These are phyloP conservation scores for Aspergillus mulundensis DNA, from an alignment of 495 filamentous ascomycete genomes.

Conservation along the genomic window DNA sequence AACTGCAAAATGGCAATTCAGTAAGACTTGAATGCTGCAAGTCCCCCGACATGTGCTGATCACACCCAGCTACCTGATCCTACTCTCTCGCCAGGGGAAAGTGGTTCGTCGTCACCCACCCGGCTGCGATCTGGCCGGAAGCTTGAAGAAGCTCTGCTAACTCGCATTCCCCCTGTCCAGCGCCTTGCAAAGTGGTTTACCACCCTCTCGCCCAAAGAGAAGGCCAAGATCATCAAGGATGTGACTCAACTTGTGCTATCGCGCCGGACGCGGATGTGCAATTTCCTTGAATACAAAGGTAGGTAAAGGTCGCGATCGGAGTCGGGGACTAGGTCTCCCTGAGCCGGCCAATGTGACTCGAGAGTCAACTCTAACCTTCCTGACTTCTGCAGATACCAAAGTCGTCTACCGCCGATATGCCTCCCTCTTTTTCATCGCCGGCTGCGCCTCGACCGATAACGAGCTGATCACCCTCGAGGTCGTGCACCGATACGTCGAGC, in stretches of 20 bases:
- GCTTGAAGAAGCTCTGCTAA: slow-evolving; percentile 22
- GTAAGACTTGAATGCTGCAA: slow-evolving; percentile 33
- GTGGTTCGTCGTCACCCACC: slow-evolving; percentile 65
- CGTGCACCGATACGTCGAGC: slow-evolving; percentile 97
- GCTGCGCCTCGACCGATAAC: slow-evolving; percentile 91
- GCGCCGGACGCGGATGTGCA: slow-evolving; percentile 96
- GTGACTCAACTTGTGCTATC: slow-evolving; percentile 97
- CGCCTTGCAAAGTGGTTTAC: slow-evolving; percentile 99
- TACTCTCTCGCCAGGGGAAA: slow-evolving; percentile 97
- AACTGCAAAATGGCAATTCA: slow-evolving; percentile 55
- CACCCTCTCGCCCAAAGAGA: slow-evolving; percentile 95
- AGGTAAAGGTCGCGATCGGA: slow-evolving; percentile 1
- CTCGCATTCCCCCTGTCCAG: slow-evolving; percentile 49
- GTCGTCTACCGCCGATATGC: slow-evolving; percentile 98
- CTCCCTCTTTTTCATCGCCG: slow-evolving; percentile 98
- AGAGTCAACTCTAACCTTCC: slow-evolving; percentile 3
- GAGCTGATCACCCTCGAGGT: slow-evolving; percentile 97
- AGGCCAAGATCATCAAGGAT: slow-evolving; percentile 99
- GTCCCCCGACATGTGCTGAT: slow-evolving; percentile 28
- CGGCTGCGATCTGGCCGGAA: slow-evolving; percentile 24
- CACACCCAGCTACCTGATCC: slow-evolving; percentile 80
- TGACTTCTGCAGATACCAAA: slow-evolving; percentile 70
- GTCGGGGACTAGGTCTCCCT: background rate
- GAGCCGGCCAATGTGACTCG: slow-evolving; percentile 2
- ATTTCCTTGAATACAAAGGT: slow-evolving; percentile 99